phyloP scores from a whole-genome alignment of 768 basidiomycete species.

The Nidula microcarpa region DNA sequence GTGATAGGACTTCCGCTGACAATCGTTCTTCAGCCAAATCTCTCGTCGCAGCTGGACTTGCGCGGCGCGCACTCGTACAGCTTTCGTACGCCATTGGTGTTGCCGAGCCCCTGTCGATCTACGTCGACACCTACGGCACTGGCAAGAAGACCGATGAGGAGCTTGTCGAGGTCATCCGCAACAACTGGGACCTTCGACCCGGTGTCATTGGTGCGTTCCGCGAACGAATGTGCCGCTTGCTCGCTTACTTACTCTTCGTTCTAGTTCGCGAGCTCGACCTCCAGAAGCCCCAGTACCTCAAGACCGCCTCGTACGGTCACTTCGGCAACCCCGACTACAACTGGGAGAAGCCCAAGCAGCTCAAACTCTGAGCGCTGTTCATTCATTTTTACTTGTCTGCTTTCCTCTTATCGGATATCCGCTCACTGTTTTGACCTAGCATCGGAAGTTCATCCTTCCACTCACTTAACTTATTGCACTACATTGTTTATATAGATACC shows the following conservation, averaged over 20 bases:
- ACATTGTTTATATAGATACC: conserved; percentile 41
- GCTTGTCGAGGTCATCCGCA: conserved; percentile 84
- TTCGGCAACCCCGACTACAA: conserved; percentile 87
- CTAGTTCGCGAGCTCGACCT: conserved; percentile 83
- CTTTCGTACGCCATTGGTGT: conserved; percentile 99
- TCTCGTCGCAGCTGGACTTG: conserved; percentile 86
- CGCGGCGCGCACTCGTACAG: conserved; percentile 91
- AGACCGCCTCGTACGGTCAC: conserved; percentile 97
- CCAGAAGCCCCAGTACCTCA: conserved; percentile 90
- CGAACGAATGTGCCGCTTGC: no score
- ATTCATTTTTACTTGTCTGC: conserved; percentile 18
- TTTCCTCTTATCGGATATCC: conserved; percentile 11
- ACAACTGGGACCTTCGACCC: conserved; percentile 96
- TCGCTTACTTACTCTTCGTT: not conserved
- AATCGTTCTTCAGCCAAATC: conserved; percentile 71
- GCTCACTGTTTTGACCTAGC: conserved; percentile 27
- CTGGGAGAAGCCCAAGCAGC: conserved; percentile 97
- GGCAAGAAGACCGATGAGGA: conserved; percentile 89
- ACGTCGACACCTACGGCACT: conserved; percentile 97
- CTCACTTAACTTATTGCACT: conserved; percentile 37
- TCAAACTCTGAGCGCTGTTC: conserved; percentile 58
- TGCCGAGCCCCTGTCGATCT: conserved; percentile 96
- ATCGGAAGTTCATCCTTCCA: conserved; percentile 97
- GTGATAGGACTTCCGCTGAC: no score
- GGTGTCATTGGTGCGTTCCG: conserved; percentile 67